Conservation (phyloP, 1,284 basidiomycete species). For the Trichosporon sp. region DNA sequence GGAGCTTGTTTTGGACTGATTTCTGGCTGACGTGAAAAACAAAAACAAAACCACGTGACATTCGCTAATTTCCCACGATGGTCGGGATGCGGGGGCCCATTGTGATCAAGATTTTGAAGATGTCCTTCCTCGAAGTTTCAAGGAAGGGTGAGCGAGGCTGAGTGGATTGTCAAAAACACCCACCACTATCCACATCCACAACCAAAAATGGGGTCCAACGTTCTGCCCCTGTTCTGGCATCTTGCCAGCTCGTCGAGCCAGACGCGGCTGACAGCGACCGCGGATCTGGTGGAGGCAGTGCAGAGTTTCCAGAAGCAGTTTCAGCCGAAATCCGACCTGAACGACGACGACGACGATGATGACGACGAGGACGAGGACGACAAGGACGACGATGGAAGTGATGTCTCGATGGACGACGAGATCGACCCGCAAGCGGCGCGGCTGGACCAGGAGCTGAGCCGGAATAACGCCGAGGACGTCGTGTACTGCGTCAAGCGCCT, state of each 20-base stretch:
- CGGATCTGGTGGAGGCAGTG: conserved; percentile 71
- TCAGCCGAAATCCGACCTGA: conserved; percentile 8
- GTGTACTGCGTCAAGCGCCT: conserved; percentile 80
- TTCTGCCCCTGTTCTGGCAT: conserved; percentile 86
- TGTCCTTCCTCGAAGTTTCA: neutral
- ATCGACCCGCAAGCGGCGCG: conserved; percentile 46
- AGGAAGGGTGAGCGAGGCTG: neutral
- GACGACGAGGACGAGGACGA: conserved; percentile 50
- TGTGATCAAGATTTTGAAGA: neutral
- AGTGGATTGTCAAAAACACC: neutral
- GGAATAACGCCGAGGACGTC: conserved; percentile 75
- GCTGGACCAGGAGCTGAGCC: conserved; percentile 50
- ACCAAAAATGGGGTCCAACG: conserved; percentile 38
- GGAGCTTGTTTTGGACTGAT: neutral
- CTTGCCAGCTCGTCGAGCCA: conserved; percentile 76
- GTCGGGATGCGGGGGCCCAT: neutral
- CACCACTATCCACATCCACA: too few species aligned
- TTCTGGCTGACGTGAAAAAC: neutral
- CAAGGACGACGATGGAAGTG: conserved; percentile 51
- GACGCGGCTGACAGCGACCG: conserved; percentile 76
- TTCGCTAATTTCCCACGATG: neutral
- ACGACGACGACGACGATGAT: conserved; percentile 36
- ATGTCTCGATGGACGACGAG: conserved; percentile 51
- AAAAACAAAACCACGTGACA: neutral
- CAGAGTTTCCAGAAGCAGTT: conserved; percentile 67